Base-by-base conservation (phyloP, 2,329 filamentous ascomycete species). In the Arthroderma sp. region DNA sequence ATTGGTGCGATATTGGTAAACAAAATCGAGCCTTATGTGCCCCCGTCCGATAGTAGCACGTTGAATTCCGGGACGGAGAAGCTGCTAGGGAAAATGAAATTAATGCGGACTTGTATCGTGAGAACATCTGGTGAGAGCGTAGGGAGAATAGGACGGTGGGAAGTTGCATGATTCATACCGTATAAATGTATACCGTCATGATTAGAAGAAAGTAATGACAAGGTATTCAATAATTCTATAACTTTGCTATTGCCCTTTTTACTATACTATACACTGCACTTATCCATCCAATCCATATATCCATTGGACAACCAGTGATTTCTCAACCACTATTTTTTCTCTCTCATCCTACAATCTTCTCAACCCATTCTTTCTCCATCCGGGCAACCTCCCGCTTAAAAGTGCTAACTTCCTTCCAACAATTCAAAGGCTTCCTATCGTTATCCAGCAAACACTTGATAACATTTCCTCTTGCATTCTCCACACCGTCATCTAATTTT, bases 361-460 rank as follows among this genome's bases (percentile, higher is more conserved):
- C 82, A 32, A 95, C 85, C 78, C 93, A 96, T 28, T 73, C 73
- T 66, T 78, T 81, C 75, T 95, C 89, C 65, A 95, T 65, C 68
- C 78, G 79, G 54, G 83, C 78, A 42, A 96, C 88, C 72, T 94
- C 85, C 56, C 76, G 75, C 77, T 88, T 94, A 66, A 96, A 96
- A 15, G 72, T 73, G 69, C 93, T 83, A 27, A 95, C 86, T 75
- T 95, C 87, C 65, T 80, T 75, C 83, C 85, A 95, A 74, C 89
- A 96, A 70, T 95, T 85, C 60, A 95, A 70, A 61, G 89, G 88
- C 63, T 86, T 76, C 52, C 86, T 74, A 66, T 95, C 88, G 63
- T 95, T 81, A 58, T 81, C 74, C 50, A 83, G 73, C 70, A 96
- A 70, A 63, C 89, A 96, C 55, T 76, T 74, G 50, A 91, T 77